Conservation (phyloP, 257 asterid genomes). For the Datura wrightii region DNA sequence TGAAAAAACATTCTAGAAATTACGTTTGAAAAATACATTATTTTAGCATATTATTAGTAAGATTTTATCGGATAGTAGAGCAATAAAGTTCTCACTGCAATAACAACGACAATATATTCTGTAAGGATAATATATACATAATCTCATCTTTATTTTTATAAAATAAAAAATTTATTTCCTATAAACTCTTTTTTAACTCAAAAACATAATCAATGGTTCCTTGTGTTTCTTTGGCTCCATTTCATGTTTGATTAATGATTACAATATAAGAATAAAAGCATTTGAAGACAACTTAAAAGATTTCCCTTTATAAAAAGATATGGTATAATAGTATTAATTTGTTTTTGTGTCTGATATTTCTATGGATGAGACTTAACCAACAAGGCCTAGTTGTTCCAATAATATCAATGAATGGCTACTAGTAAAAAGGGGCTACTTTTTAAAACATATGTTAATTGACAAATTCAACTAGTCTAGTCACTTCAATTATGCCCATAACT, state of each 20-base stretch:
- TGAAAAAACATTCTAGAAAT: too few relatives aligned
- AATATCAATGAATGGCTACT: not conserved
- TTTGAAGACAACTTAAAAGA: slow-evolving; percentile 2
- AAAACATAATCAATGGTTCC: not conserved
- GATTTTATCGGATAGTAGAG: too few relatives aligned
- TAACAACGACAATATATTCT: too few relatives aligned
- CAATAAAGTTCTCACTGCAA: too few relatives aligned
- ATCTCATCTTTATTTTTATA: too few relatives aligned
- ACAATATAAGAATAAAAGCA: not conserved
- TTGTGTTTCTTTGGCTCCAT: not conserved
- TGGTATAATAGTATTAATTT: not conserved
- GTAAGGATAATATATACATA: too few relatives aligned
- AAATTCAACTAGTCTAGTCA: not conserved
- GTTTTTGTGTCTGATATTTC: not conserved
- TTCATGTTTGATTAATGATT: not conserved
- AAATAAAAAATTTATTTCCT: too few relatives aligned
- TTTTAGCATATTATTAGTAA: too few relatives aligned
- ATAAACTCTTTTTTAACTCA: too few relatives aligned
- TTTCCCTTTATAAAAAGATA: not conserved
- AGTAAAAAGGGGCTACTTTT: not conserved
- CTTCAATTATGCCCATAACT: not conserved
- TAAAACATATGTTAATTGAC: not conserved
- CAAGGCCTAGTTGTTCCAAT: not conserved
- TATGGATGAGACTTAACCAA: slow-evolving; percentile 24
- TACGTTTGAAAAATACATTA: too few relatives aligned